Evolutionary conservation across 2,329 filamentous ascomycete genomes (phyloP).

Genomic region (Ceratocystis cubensis): DNA sequence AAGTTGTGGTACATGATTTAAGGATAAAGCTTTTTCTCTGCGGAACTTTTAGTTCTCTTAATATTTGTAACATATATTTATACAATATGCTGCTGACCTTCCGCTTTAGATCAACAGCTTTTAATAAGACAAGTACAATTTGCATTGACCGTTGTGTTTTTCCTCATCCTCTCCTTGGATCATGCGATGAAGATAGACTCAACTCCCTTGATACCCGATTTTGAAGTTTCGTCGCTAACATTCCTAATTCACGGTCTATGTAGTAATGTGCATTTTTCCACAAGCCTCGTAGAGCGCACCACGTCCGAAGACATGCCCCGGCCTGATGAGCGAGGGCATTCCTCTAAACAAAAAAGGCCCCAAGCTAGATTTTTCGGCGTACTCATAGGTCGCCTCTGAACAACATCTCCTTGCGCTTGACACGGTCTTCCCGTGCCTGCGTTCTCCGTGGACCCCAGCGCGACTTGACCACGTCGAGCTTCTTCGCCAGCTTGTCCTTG

Average conservation of each 20-base stretch:
- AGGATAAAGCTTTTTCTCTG: not conserved
- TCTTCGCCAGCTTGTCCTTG: slow-evolving; percentile 33
- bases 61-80: slow-evolving; percentile 8
- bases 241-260: not conserved
- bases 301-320: not conserved
- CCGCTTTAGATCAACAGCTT: not conserved
- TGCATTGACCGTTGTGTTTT: not conserved
- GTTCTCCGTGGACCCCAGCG: slow-evolving; percentile 45
- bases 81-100: slow-evolving; percentile 4
- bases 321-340: not conserved
- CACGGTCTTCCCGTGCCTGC: slow-evolving; percentile 43
- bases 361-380: not conserved
- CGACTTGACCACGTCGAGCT: slow-evolving; percentile 38
- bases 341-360: not conserved
- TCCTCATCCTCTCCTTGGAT: not conserved
- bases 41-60: not conserved
- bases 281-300: slow-evolving; percentile 12
- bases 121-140: not conserved
- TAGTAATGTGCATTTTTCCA: slow-evolving; percentile 19
- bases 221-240: not conserved
- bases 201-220: not conserved
- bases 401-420: slow-evolving; percentile 41
- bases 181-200: not conserved
- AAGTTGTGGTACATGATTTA: not conserved
- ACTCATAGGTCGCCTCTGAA: slow-evolving; percentile 39